These are phyloP conservation scores for Umbelopsis isabellina DNA, from an alignment of 192 early-diverging fungal genomes.

Conservation along the genomic window DNA sequence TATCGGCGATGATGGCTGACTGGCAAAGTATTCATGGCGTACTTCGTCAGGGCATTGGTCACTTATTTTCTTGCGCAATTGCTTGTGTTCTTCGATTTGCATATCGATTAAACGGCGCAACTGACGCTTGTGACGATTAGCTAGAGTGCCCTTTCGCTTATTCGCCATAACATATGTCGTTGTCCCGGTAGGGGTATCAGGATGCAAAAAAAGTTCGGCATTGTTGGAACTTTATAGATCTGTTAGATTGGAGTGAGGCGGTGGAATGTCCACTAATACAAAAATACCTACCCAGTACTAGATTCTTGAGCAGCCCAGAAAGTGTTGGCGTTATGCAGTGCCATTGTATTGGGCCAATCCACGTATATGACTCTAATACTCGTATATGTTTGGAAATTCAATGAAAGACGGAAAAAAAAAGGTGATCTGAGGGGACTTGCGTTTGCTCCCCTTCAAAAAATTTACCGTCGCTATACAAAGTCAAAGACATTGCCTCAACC, in stretches of 20 bases:
- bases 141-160: neutral
- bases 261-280: neutral
- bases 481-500: too few species aligned
- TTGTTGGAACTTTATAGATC: neutral
- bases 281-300: neutral
- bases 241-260: neutral
- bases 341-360: neutral
- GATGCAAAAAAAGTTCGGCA: neutral
- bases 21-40: neutral
- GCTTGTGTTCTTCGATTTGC: neutral
- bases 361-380: too few species aligned
- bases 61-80: neutral
- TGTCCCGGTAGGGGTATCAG: neutral
- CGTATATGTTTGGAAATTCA: too few species aligned
- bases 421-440: too few species aligned
- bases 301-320: conserved; percentile 16
- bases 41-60: neutral
- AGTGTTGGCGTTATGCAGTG: neutral
- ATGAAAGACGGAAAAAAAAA: too few species aligned
- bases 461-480: too few species aligned
- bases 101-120: neutral
- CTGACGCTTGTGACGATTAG: neutral
- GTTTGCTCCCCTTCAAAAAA: too few species aligned
- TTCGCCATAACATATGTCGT: neutral
- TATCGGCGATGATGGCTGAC: neutral